A percentile compares a stretch with the other conserved stretches of the same genome.
Evolutionary conservation across 1,139 yeast genomes (phyloP).

Genomic region (Suhomyces atakaporum): DNA sequence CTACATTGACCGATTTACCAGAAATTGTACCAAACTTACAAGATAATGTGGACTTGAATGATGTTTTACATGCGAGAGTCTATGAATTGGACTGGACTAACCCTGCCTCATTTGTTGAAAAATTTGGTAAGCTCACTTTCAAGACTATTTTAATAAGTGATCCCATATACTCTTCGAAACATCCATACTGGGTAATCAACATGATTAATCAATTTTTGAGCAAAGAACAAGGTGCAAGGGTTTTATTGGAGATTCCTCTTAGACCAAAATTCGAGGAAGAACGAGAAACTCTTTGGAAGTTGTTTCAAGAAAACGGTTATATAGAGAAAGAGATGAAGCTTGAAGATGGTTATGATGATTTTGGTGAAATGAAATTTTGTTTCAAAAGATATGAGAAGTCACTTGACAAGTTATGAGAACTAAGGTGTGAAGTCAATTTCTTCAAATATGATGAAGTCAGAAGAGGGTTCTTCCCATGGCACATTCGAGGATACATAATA

Average conservation of each 20-base stretch:
- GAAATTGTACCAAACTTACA: slow-evolving; percentile 71
- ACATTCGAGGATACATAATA: no score
- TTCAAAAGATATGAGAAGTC: slow-evolving; percentile 43
- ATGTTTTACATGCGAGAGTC: slow-evolving; percentile 34
- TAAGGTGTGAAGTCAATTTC: no score
- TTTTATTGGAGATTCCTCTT: slow-evolving; percentile 74
- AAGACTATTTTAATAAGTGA: slow-evolving; percentile 75
- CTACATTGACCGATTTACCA: slow-evolving; percentile 73
- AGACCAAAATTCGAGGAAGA: slow-evolving; percentile 68
- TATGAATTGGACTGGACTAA: slow-evolving; percentile 77
- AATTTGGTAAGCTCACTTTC: slow-evolving; percentile 34
- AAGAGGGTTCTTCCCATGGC: no score
- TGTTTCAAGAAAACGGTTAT: slow-evolving; percentile 41
- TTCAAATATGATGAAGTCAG: no score
- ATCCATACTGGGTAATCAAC: slow-evolving; percentile 70
- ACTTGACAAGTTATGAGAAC: no score
- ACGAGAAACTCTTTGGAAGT: slow-evolving; percentile 58
- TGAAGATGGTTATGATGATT: slow-evolving; percentile 80
- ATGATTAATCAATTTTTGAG: slow-evolving; percentile 52
- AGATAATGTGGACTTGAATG: slow-evolving; percentile 58
- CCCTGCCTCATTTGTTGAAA: slow-evolving; percentile 43
- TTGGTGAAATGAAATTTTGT: slow-evolving; percentile 69
- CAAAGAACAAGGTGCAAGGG: slow-evolving; percentile 34
- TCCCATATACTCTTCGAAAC: slow-evolving; percentile 82
- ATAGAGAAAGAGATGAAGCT: slow-evolving; percentile 26